Percentiles rank a stretch among this genome's conserved stretches.
Evolutionary conservation across 345 rosid genomes (phyloP).

Genomic region (Acer negundo): DNA sequence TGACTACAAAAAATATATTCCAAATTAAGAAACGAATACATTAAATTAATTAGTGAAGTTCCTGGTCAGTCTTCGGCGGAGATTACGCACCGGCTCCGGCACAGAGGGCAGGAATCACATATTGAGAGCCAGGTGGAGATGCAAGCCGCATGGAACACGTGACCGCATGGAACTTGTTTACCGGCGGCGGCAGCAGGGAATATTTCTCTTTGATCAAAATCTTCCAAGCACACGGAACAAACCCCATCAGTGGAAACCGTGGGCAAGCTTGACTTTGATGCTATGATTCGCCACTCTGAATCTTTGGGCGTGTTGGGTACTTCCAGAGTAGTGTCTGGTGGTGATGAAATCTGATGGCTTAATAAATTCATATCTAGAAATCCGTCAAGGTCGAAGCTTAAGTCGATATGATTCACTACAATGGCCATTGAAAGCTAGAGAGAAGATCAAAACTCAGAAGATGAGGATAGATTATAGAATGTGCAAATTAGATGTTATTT

Average conservation of each 20-base stretch:
- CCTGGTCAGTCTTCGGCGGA: neutral
- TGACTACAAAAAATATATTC: neutral
- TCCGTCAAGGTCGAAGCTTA: no score
- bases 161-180: slow-evolving; percentile 32
- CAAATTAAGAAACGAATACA: neutral
- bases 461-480: neutral
- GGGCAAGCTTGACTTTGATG: slow-evolving; percentile 16
- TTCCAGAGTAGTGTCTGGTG: neutral
- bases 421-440: neutral
- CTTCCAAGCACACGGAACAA: slow-evolving; percentile 38
- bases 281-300: neutral
- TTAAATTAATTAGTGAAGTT: neutral
- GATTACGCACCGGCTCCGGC: slow-evolving; percentile 27
- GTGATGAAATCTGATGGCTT: no score
- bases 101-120: slow-evolving; percentile 37
- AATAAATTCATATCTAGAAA: no score
- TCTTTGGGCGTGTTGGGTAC: neutral
- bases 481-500: neutral
- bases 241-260: slow-evolving; percentile 12
- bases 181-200: neutral
- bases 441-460: neutral
- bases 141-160: slow-evolving; percentile 32
- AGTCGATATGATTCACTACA: no score
- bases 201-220: neutral
- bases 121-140: slow-evolving; percentile 33